These are phyloP conservation scores for Aplosporella prunicola DNA, from an alignment of 2,329 filamentous ascomycete genomes.

Conservation along the genomic window DNA sequence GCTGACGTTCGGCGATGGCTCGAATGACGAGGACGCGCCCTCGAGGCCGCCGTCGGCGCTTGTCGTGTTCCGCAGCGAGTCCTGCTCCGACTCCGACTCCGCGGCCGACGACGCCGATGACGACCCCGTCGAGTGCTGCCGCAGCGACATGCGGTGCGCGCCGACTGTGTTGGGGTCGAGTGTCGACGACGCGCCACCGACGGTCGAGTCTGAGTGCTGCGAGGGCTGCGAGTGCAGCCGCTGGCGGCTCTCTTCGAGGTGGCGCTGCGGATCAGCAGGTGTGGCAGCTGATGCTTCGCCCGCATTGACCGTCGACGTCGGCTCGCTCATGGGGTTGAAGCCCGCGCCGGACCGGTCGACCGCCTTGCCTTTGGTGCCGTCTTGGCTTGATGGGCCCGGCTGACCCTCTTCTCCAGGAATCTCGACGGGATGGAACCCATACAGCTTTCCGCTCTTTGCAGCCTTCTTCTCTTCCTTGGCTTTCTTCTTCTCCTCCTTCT, in stretches of 20 bases:
- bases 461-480: slow-evolving; percentile 55
- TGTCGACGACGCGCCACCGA: slow-evolving; percentile 34
- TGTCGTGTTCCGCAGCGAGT: slow-evolving; percentile 3
- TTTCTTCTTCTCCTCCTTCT: slow-evolving; percentile 75
- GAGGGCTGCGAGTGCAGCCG: slow-evolving; percentile 26
- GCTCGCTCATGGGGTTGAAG: slow-evolving; percentile 34
- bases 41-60: slow-evolving; percentile 19
- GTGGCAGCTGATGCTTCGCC: slow-evolving; percentile 17
- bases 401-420: slow-evolving; percentile 22
- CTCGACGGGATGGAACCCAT: slow-evolving; percentile 33
- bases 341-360: slow-evolving; percentile 34
- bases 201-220: slow-evolving; percentile 17
- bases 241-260: slow-evolving; percentile 37
- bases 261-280: slow-evolving; percentile 32
- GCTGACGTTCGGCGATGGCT: slow-evolving; percentile 45
- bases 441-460: slow-evolving; percentile 58
- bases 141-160: slow-evolving; percentile 56
- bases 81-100: slow-evolving; percentile 25
- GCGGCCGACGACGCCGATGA: slow-evolving; percentile 69
- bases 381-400: slow-evolving; percentile 43
- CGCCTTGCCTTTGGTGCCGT: slow-evolving; percentile 41
- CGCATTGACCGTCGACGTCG: slow-evolving; percentile 32
- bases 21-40: slow-evolving; percentile 35
- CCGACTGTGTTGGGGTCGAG: slow-evolving; percentile 26
- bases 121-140: slow-evolving; percentile 79